These are phyloP conservation scores for Filosporella fistucella DNA, from an alignment of 495 filamentous ascomycete species.

Conservation along the genomic window DNA sequence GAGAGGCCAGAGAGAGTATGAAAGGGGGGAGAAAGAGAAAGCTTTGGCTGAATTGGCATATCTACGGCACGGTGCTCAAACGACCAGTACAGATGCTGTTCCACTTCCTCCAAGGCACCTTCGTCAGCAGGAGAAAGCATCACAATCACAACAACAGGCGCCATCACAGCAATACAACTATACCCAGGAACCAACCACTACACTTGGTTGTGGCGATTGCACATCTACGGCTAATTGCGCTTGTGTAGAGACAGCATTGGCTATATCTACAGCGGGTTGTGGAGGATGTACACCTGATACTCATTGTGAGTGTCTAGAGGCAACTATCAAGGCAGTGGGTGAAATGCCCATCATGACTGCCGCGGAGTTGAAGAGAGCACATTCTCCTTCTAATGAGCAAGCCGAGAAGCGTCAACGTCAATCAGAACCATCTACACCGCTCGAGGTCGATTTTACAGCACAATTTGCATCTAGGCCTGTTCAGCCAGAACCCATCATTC, in stretches of 20 bases:
- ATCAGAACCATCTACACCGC: conserved; percentile 31
- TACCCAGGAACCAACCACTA: background rate
- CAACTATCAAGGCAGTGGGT: conserved; percentile 38
- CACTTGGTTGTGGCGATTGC: conserved; percentile 46
- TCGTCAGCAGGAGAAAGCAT: conserved; percentile 13
- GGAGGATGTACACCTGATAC: conserved; percentile 53
- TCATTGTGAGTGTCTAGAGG: conserved; percentile 70
- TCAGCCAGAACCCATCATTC: conserved; percentile 17
- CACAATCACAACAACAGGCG: background rate
- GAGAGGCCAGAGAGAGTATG: conserved; percentile 24
- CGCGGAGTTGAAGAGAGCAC: conserved; percentile 40
- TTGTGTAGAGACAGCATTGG: conserved; percentile 46
- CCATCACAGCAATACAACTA: background rate
- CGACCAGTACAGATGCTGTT: conserved; percentile 28
- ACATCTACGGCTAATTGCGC: conserved; percentile 41
- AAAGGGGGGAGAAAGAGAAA: conserved; percentile 24
- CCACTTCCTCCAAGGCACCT: conserved; percentile 22
- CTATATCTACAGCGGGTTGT: conserved; percentile 48
- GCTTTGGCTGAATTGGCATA: conserved; percentile 23
- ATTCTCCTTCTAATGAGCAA: conserved; percentile 25
- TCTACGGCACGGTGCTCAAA: conserved; percentile 20
- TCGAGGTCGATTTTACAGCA: conserved; percentile 72
- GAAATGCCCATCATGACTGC: background rate
- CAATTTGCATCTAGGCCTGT: conserved; percentile 49
- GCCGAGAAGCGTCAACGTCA: conserved; percentile 26